These are phyloP conservation scores for Lycium barbarum DNA, from an alignment of 257 asterid species.

Conservation along the genomic window DNA sequence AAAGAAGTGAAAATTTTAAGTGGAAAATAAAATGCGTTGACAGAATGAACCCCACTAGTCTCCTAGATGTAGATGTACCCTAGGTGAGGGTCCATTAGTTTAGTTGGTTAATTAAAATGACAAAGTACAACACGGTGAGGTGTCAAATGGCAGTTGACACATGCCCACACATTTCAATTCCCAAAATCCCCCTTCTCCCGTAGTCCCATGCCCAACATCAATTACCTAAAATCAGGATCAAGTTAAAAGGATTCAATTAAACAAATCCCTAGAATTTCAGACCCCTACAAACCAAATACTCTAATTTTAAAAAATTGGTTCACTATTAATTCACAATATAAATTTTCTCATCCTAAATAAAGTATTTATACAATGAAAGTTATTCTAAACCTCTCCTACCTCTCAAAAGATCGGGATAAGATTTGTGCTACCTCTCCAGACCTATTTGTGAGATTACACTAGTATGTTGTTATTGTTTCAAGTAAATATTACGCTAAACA, in stretches of 20 bases:
- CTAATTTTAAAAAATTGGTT: not conserved
- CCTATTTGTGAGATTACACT: no score
- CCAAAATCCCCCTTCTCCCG: not conserved
- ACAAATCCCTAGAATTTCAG: not conserved
- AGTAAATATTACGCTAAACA: not conserved
- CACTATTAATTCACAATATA: not conserved
- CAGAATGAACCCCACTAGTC: not conserved
- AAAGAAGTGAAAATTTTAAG: slow-evolving; percentile 12
- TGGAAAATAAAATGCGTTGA: not conserved
- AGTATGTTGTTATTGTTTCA: not conserved
- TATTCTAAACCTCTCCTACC: no score
- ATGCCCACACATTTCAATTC: slow-evolving; percentile 37
- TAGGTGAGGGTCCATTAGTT: slow-evolving; percentile 17
- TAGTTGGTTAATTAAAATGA: slow-evolving; percentile 23
- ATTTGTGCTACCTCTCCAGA: no score
- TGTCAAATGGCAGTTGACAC: slow-evolving; percentile 58
- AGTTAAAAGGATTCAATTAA: not conserved
- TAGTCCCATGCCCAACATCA: not conserved
- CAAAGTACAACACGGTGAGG: slow-evolving; percentile 46
- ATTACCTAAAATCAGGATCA: slow-evolving; percentile 21
- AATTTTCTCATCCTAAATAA: not conserved
- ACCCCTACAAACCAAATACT: not conserved
- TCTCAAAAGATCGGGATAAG: no score
- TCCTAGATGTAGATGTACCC: slow-evolving; percentile 20
- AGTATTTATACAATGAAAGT: not conserved